These are phyloP conservation scores for Tephrocybe sp. DNA, from an alignment of 768 basidiomycete species.

Conservation along the genomic window DNA sequence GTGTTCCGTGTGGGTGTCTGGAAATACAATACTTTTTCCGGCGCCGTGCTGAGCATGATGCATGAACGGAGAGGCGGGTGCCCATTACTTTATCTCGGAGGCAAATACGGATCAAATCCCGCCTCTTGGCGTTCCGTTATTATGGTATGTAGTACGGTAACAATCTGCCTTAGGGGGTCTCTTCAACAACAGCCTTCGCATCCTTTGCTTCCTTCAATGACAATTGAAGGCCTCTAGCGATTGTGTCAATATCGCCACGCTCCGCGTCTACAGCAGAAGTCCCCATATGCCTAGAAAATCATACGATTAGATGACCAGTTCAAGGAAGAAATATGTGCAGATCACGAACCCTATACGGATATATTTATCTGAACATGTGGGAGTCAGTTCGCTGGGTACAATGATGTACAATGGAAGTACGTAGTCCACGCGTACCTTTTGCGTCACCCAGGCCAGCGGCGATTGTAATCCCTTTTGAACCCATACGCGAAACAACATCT, in stretches of 20 bases:
- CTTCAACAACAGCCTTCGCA: conserved; percentile 12
- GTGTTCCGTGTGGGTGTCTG: background rate
- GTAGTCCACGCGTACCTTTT: conserved; percentile 44
- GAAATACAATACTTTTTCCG: background rate
- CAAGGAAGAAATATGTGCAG: background rate
- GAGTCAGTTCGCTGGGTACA: background rate
- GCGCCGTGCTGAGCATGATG: background rate
- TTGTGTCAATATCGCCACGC: conserved; percentile 68
- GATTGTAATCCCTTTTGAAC: conserved; percentile 65
- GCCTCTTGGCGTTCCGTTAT: conserved; percentile 6
- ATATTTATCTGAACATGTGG: conserved; percentile 55
- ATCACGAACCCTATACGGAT: conserved; percentile 68
- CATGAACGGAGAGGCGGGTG: conserved; percentile 11
- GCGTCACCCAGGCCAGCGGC: conserved; percentile 78
- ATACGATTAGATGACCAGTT: background rate
- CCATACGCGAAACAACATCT: conserved; percentile 67
- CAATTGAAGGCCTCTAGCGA: conserved; percentile 54
- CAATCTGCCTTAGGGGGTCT: background rate
- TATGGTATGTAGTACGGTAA: background rate
- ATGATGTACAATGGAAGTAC: background rate
- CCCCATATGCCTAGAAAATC: conserved; percentile 74
- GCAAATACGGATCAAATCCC: conserved; percentile 9
- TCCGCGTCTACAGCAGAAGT: conserved; percentile 59
- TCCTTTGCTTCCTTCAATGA: conserved; percentile 34
- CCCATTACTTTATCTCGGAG: background rate